phyloP scores from a whole-genome alignment of 805 yeast species.

The Wickerhamiella azymoides region DNA sequence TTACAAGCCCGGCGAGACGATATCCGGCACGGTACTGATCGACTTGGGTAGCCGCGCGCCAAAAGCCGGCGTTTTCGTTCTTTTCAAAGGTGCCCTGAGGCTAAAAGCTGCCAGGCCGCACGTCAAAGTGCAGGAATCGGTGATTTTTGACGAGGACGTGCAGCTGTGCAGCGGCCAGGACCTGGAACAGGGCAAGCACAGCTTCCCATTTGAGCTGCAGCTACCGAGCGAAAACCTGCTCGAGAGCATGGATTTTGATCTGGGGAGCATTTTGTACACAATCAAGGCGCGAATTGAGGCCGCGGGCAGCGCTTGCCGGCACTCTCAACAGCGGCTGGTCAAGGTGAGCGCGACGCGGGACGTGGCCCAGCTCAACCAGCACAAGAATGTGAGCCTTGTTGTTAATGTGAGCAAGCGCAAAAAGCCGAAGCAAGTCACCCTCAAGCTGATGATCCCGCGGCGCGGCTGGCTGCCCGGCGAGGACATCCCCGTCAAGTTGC shows the following conservation, averaged over 20 bases:
- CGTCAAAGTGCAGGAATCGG: not conserved
- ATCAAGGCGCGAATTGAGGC: constrained; percentile 33
- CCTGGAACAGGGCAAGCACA: constrained; percentile 50
- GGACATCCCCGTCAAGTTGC: constrained; percentile 53
- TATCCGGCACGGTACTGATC: constrained; percentile 24
- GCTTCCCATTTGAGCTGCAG: constrained; percentile 73
- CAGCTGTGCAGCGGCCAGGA: constrained; percentile 9
- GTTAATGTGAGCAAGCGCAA: constrained; percentile 35
- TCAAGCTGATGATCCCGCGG: constrained; percentile 35
- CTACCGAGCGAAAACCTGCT: constrained; percentile 61
- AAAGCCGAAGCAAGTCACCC: constrained; percentile 20
- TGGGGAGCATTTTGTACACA: constrained; percentile 63
- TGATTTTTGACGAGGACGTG: constrained; percentile 13
- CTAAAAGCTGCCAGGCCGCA: not conserved
- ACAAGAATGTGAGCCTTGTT: constrained; percentile 51
- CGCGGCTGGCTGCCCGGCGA: constrained; percentile 75
- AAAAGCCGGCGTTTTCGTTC: constrained; percentile 17
- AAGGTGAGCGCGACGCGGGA: constrained; percentile 57
- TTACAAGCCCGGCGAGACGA: constrained; percentile 67
- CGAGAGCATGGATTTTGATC: constrained; percentile 69
- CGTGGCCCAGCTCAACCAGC: constrained; percentile 48
- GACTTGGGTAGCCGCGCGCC: constrained; percentile 19
- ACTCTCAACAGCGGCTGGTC: constrained; percentile 2
- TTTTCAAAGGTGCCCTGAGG: constrained; percentile 20
- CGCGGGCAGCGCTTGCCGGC: constrained; percentile 12